Conservation (phyloP, 2,329 filamentous ascomycete genomes). For the Paecilomyces variotii region DNA sequence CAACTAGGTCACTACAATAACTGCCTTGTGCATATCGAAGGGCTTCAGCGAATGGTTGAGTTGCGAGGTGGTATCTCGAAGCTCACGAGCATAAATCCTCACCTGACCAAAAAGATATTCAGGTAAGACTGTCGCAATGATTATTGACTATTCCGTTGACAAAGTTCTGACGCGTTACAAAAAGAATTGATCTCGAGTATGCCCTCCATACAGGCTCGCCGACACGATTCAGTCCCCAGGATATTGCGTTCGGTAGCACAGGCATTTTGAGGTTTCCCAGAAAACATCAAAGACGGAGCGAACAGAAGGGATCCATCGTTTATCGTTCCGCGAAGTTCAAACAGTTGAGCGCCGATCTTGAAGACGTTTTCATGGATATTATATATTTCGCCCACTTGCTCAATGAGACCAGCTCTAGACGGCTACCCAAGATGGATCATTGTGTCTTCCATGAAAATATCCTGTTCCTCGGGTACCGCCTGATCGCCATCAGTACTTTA, state of each 20-base stretch:
- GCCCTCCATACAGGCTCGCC: conserved; percentile 5
- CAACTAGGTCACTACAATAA: conserved; percentile 3
- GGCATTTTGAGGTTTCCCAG: neutral
- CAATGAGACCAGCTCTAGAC: conserved; percentile 1
- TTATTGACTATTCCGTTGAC: neutral
- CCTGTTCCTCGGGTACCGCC: conserved; percentile 3
- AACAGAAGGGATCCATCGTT: neutral
- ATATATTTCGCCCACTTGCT: neutral
- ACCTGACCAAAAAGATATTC: conserved; percentile 3
- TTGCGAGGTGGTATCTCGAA: conserved; percentile 2
- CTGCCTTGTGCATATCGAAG: conserved; percentile 5
- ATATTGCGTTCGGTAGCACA: neutral
- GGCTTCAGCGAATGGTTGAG: conserved; percentile 3
- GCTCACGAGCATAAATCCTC: conserved; percentile 1
- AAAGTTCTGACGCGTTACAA: neutral
- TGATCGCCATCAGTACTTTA: conserved; percentile 4
- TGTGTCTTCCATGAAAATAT: conserved; percentile 3
- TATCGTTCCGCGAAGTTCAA: neutral
- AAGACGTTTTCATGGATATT: neutral
- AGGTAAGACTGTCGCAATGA: neutral
- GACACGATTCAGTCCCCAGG: conserved; percentile 1
- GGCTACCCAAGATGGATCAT: neutral
- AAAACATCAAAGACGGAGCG: neutral
- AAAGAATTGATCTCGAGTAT: conserved; percentile 6
- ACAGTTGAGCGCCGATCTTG: neutral